Conservation (phyloP, 1,284 basidiomycete genomes). For the Trichosporon sp. region DNA sequence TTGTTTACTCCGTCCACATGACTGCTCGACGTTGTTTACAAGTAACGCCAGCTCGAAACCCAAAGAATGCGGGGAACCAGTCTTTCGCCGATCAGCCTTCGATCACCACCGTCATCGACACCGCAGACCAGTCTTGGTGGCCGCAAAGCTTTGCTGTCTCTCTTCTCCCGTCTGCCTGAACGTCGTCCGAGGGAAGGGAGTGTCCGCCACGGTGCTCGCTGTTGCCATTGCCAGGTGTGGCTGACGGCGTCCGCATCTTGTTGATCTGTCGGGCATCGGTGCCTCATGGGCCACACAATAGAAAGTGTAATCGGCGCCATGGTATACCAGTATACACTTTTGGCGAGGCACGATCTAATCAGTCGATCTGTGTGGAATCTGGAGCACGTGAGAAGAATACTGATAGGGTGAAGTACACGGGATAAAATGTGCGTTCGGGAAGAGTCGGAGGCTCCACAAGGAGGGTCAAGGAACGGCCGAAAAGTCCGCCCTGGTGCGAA, state of each 20-base stretch:
- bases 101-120: not conserved
- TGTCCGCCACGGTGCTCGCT: not conserved
- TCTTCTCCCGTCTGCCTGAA: too few relatives aligned
- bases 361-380: not conserved
- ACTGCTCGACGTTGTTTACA: not conserved
- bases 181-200: too few relatives aligned
- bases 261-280: not conserved
- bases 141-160: too few relatives aligned
- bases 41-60: not conserved
- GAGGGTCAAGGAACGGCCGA: conserved; percentile 2
- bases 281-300: not conserved
- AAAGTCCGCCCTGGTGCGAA: conserved; percentile 1
- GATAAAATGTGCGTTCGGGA: not conserved
- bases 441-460: conserved; percentile 14
- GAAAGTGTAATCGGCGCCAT: not conserved
- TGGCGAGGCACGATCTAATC: not conserved
- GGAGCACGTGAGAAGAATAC: not conserved
- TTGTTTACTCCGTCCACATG: not conserved
- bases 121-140: too few relatives aligned
- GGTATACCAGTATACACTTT: too few relatives aligned
- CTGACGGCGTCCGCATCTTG: too few relatives aligned
- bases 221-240: not conserved
- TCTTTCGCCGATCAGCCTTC: not conserved
- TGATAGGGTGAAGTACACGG: not conserved
- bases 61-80: conserved; percentile 1